Evolutionary conservation across 2,329 filamentous ascomycete species (phyloP).

Genomic region (Claviceps citrina): DNA sequence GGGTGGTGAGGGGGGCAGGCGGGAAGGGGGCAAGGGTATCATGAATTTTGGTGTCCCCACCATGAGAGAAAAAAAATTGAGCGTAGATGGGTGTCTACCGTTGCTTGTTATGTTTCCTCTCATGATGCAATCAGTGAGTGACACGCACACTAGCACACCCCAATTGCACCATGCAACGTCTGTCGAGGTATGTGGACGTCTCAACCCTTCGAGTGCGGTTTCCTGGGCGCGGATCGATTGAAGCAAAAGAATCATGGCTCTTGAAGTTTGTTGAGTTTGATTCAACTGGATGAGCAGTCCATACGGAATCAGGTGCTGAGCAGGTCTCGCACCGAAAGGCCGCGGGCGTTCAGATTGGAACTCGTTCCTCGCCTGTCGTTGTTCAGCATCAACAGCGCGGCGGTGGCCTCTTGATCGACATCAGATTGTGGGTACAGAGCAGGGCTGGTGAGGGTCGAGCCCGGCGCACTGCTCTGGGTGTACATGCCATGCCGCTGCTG

Average conservation of each 20-base stretch:
- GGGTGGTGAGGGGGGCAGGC: too few relatives aligned
- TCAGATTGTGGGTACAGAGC: conserved; percentile 40
- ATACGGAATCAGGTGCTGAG: conserved; percentile 37
- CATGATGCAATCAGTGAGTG: too few relatives aligned
- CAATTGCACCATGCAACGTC: too few relatives aligned
- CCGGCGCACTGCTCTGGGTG: conserved; percentile 26
- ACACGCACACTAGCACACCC: too few relatives aligned
- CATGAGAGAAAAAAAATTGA: neutral
- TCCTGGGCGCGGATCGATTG: too few relatives aligned
- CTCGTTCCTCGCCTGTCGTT: conserved; percentile 48
- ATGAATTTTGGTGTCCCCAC: neutral
- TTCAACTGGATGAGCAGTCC: too few relatives aligned
- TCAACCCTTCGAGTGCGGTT: too few relatives aligned
- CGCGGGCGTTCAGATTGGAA: conserved; percentile 20
- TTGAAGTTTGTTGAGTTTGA: neutral
- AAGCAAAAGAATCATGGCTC: too few relatives aligned
- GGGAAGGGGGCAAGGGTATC: conserved; percentile 4
- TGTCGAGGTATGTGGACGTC: too few relatives aligned
- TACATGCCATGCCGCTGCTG: conserved; percentile 24
- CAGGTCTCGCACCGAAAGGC: conserved; percentile 39
- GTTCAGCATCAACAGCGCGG: conserved; percentile 78
- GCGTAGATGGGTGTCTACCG: too few relatives aligned
- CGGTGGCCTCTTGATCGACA: conserved; percentile 63
- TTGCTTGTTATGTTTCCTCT: too few relatives aligned
- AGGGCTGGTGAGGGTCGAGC: conserved; percentile 43